Evolutionary conservation across 2,329 filamentous ascomycete species (phyloP), one percentile per base, ranked within the genome.

Genomic region (Colletotrichum ledebouriae): DNA sequence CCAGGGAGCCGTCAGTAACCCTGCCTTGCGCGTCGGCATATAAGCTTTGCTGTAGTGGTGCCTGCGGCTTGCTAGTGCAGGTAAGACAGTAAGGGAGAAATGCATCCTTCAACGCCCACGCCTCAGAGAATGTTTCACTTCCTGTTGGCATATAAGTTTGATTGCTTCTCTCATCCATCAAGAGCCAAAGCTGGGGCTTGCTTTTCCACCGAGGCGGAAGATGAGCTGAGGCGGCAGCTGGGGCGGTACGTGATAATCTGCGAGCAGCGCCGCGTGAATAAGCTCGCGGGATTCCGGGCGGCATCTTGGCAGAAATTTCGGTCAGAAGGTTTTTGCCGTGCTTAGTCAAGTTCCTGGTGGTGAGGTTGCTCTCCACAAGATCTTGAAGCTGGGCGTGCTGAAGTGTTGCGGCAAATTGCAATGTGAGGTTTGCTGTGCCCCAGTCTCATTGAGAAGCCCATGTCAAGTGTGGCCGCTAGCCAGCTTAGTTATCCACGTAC

Each of bases 71-170:
- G 33, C 52, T 41, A 55, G 22, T 47, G 49, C 39, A 42, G 25
- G 42, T 49, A 39, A 68, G 60, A 55, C 47, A 59, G 13, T 29
- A 41, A 42, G 53, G 20, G 34, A 29, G 25, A 55, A 37, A 53
- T n/a, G 37, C 25, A 53, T 53, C 59, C 59, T 61, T 59, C 33
- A 55, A 20, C 42, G 17, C 50, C 50, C 50, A 46, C 25, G 46
- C 42, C 60, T 68, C 46, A n/a, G n/a, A 29, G 20, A n/a, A 33
- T 55, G 47, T 64, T 59, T 59, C 61, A 57, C 53, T 68, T 42
- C 6, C 55, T 39, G 13, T 20, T 11, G 9, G 44, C n/a, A 47
- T n/a, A 42, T 12, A 15, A 20, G 34, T 34, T n/a, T 59, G 13
- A 22, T 59, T 64, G 55, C 59, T 53, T 17, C 39, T 12, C 12